Evolutionary conservation across 371 early-diverging fungal species (phyloP).

Genomic region (Actinomortierella wolfii): DNA sequence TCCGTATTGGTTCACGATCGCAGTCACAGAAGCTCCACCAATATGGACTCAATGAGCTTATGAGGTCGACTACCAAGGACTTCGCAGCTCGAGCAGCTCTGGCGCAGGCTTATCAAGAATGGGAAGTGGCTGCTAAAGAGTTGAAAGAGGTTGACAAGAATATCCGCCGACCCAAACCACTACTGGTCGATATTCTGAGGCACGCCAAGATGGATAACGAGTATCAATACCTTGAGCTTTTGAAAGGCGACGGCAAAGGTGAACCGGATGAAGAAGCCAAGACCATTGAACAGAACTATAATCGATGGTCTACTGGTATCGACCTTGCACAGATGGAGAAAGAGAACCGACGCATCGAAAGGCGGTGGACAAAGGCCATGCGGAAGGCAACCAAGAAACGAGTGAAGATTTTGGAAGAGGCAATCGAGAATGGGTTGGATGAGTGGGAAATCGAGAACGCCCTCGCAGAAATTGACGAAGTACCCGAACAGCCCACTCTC

Average conservation of each 20-base stretch:
- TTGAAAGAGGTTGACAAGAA: slow-evolving; percentile 3
- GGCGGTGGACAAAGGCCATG: background rate
- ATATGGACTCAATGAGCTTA: slow-evolving; percentile 26
- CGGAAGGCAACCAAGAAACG: background rate
- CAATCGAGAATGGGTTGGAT: background rate
- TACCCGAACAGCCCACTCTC: background rate
- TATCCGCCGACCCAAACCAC: background rate
- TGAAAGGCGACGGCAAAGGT: slow-evolving; percentile 2
- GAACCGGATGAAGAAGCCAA: background rate
- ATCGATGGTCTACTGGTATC: too few species aligned
- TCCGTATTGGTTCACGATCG: slow-evolving; percentile 52
- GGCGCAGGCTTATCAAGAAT: background rate
- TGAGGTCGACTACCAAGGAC: slow-evolving; percentile 1
- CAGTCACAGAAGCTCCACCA: slow-evolving; percentile 33
- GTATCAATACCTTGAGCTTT: slow-evolving; percentile 4
- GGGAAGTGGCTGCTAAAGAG: background rate
- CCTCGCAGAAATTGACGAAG: too few species aligned
- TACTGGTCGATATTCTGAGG: slow-evolving; percentile 10
- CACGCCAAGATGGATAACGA: slow-evolving; percentile 17
- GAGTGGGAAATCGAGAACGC: background rate
- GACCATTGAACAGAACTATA: background rate
- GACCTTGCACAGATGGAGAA: background rate
- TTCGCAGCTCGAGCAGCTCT: slow-evolving; percentile 15
- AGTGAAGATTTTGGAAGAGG: background rate
- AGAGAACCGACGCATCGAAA: background rate